Conservation (phyloP, 441 rosid genomes). For the Erodium texanum region DNA sequence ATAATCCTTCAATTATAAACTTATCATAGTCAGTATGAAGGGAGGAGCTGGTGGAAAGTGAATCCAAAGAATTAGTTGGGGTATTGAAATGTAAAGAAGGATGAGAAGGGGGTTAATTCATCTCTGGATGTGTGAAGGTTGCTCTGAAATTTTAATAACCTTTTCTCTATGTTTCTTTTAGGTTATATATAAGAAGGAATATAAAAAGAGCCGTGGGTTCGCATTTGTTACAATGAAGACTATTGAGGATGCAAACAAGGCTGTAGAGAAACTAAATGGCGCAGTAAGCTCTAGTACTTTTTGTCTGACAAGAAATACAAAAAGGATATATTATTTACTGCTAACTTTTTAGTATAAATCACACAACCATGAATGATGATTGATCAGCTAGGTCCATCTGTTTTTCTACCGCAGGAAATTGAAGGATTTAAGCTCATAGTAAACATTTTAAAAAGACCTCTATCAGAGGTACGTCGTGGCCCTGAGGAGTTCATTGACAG, state of each 20-base stretch:
- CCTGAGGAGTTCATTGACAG: conserved; percentile 74
- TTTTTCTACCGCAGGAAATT: conserved; percentile 36
- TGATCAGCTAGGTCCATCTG: conserved; percentile 6
- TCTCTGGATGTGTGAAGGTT: not conserved
- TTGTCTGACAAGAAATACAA: not conserved
- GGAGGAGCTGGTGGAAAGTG: not conserved
- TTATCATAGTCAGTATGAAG: not conserved
- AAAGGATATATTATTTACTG: not conserved
- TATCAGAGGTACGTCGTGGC: conserved; percentile 39
- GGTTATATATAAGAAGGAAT: conserved; percentile 87
- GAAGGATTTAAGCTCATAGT: conserved; percentile 81
- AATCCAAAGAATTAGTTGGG: not conserved
- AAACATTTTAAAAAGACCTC: conserved; percentile 77
- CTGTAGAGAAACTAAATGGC: conserved; percentile 73
- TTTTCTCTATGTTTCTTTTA: conserved; percentile 13
- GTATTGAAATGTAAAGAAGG: not conserved
- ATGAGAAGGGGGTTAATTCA: not conserved
- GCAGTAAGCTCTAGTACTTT: conserved; percentile 35
- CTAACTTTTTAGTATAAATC: not conserved
- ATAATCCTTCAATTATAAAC: not conserved
- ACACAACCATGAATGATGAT: not conserved
- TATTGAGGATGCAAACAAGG: conserved; percentile 72
- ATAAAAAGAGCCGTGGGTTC: conserved; percentile 75
- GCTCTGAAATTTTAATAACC: not conserved
- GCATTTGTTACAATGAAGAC: conserved; percentile 86